phyloP scores from a whole-genome alignment of 192 early-diverging fungal genomes.

The Obelidium mucronatum region DNA sequence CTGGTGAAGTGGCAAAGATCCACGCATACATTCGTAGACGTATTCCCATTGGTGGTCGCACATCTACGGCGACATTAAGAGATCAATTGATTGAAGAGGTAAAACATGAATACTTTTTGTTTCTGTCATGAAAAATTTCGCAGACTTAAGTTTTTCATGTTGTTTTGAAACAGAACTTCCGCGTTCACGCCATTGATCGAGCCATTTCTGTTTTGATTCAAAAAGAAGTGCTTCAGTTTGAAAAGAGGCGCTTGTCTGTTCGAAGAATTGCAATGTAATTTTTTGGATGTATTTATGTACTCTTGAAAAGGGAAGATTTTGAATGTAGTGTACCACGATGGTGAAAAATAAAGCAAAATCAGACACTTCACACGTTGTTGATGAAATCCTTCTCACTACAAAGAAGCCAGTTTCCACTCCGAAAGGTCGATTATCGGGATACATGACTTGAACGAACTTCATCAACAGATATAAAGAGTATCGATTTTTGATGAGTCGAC shows the following conservation, averaged over 20 bases:
- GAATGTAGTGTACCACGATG: not conserved
- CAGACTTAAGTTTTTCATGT: not conserved
- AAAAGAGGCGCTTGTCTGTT: constrained; percentile 36
- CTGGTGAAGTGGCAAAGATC: constrained; percentile 77
- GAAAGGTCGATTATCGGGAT: no score
- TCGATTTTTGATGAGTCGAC: no score
- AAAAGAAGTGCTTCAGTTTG: constrained; percentile 44
- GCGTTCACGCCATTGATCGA: constrained; percentile 43
- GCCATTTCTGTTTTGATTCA: constrained; percentile 39
- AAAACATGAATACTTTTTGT: not conserved
- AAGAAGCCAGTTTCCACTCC: no score
- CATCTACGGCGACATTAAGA: constrained; percentile 64
- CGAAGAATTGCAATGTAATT: constrained; percentile 11
- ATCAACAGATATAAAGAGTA: no score
- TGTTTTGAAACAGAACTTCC: constrained; percentile 43
- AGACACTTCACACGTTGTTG: no score
- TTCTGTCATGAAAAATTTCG: not conserved
- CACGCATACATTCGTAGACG: constrained; percentile 87
- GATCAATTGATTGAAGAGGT: constrained; percentile 64
- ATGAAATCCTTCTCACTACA: no score
- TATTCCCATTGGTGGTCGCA: constrained; percentile 83
- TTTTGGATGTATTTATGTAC: no score
- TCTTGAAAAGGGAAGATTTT: not conserved
- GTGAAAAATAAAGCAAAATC: no score
- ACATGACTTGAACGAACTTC: no score